Percentiles rank a stretch among this genome's conserved stretches.
Evolutionary conservation across 1,284 basidiomycete genomes (phyloP).

Genomic region (Phenoliferia sp.): DNA sequence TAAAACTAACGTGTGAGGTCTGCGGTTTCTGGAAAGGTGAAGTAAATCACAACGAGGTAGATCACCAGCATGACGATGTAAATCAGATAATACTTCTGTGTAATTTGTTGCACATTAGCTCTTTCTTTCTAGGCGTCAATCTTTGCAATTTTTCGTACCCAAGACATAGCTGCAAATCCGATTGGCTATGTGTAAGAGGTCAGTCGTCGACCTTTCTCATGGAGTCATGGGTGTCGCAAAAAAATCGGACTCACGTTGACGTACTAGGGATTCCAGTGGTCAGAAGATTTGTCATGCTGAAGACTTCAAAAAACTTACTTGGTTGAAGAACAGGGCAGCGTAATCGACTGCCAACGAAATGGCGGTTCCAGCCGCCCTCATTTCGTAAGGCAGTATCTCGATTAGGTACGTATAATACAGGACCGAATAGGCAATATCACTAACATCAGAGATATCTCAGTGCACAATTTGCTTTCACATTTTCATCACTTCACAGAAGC

Average conservation of each 20-base stretch:
- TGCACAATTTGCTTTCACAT: not conserved
- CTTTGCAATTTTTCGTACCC: not conserved
- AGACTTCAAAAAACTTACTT: not conserved
- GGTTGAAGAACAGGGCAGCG: slow-evolving; percentile 1
- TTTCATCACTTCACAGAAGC: not conserved
- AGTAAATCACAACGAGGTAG: slow-evolving; percentile 33
- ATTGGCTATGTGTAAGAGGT: not conserved
- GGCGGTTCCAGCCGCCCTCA: slow-evolving; percentile 36
- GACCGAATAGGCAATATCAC: slow-evolving; percentile 14
- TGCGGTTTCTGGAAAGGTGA: slow-evolving; percentile 41
- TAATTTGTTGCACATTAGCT: not conserved
- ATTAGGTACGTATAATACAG: slow-evolving; percentile 24
- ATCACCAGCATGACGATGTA: slow-evolving; percentile 35
- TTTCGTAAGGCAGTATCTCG: slow-evolving; percentile 35
- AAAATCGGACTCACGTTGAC: not conserved
- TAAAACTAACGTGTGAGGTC: slow-evolving; percentile 30
- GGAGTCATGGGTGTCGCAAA: not conserved
- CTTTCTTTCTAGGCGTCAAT: slow-evolving; percentile 6
- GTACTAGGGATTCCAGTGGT: no score
- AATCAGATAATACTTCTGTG: slow-evolving; percentile 31
- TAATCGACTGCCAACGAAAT: slow-evolving; percentile 13
- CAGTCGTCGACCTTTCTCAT: no score
- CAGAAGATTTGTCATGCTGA: no score
- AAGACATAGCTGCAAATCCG: not conserved
- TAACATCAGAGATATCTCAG: not conserved